Evolutionary conservation across 1,284 basidiomycete species (phyloP).

Genomic region (Apiotrichum akiyoshidainum): DNA sequence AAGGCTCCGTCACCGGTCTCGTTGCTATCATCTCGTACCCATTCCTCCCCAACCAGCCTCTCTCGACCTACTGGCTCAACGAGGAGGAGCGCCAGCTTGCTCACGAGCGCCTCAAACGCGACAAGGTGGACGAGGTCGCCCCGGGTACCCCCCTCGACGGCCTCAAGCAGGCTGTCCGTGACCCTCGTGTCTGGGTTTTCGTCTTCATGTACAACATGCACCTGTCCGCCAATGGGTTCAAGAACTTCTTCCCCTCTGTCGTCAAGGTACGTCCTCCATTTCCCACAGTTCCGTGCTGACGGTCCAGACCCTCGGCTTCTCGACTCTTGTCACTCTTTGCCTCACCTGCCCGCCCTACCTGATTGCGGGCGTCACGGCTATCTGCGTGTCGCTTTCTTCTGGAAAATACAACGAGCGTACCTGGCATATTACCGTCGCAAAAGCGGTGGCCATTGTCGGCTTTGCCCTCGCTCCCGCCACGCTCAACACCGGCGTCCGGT

Average conservation of each 20-base stretch:
- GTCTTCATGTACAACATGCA: constrained; percentile 30
- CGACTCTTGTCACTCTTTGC: too few relatives aligned
- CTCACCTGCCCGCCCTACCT: constrained; percentile 49
- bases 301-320: too few relatives aligned
- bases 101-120: constrained; percentile 17
- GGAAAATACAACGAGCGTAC: constrained; percentile 30
- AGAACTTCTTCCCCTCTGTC: constrained; percentile 37
- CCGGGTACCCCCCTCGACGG: constrained; percentile 32
- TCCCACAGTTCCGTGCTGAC: constrained; percentile 42
- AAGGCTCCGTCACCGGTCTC: constrained; percentile 39
- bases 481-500: constrained; percentile 34
- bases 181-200: constrained; percentile 35
- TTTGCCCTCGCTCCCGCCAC: constrained; percentile 34
- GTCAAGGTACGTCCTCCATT: constrained; percentile 33
- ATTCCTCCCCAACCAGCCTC: constrained; percentile 46
- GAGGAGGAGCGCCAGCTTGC: constrained; percentile 41
- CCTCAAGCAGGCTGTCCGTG: constrained; percentile 34
- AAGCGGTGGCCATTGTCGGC: constrained; percentile 30
- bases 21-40: constrained; percentile 31
- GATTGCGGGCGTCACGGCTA: constrained; percentile 24
- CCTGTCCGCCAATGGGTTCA: constrained; percentile 32
- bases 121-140: constrained; percentile 29
- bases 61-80: constrained; percentile 47
- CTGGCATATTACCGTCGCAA: constrained; percentile 31
- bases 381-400: constrained; percentile 27